phyloP scores from a whole-genome alignment of 2,329 filamentous ascomycete genomes.

The Samsoniella hepiali region DNA sequence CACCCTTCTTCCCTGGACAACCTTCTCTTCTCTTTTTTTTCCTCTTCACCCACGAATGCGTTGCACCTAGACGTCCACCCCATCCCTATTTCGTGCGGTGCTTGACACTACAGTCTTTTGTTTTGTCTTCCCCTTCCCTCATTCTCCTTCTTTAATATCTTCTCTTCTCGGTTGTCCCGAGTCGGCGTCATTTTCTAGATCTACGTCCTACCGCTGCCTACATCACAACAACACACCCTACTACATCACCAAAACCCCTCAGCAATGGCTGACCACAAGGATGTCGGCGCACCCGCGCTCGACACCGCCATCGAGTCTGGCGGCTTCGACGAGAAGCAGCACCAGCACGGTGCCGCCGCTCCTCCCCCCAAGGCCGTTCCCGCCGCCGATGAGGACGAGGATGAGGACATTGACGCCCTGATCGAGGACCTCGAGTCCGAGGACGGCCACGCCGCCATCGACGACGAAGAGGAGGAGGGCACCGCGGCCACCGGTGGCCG shows the following conservation, averaged over 20 bases:
- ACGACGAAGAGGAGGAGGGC: constrained; percentile 54
- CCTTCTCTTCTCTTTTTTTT: constrained; percentile 33
- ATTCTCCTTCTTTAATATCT: constrained; percentile 24
- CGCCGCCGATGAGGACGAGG: constrained; percentile 64
- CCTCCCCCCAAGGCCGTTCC: constrained; percentile 38
- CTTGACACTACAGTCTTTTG: constrained; percentile 34
- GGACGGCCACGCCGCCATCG: constrained; percentile 65
- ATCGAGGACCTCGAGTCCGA: constrained; percentile 85
- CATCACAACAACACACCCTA: constrained; percentile 18
- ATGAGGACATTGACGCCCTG: constrained; percentile 80
- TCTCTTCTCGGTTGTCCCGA: background rate
- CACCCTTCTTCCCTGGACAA: constrained; percentile 28
- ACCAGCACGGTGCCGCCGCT: constrained; percentile 32
- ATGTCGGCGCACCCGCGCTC: constrained; percentile 53
- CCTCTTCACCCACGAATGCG: constrained; percentile 50
- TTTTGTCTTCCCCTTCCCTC: constrained; percentile 26
- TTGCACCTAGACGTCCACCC: constrained; percentile 40
- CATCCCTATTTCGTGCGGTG: constrained; percentile 48
- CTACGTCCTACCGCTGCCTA: constrained; percentile 7
- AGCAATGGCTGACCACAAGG: constrained; percentile 54
- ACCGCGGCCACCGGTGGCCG: constrained; percentile 52
- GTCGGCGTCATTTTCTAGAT: constrained; percentile 2
- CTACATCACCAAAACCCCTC: background rate
- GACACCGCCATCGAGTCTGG: constrained; percentile 64
- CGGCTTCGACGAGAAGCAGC: constrained; percentile 62